phyloP scores from a whole-genome alignment of 1,139 yeast genomes.

The Taphrina confusa region DNA sequence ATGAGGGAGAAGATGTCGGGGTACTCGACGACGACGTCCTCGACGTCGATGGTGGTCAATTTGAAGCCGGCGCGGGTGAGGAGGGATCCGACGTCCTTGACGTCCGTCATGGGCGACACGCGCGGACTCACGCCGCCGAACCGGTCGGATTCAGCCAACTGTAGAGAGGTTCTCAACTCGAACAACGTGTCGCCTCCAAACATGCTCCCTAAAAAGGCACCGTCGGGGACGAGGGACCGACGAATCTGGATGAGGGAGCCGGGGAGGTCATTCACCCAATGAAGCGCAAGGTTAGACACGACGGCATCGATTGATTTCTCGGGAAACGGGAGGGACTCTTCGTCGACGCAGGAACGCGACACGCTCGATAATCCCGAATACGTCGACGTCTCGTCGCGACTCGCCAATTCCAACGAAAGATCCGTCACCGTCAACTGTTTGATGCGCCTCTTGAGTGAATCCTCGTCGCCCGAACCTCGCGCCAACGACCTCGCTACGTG shows the following conservation, averaged over 20 bases:
- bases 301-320: constrained; percentile 67
- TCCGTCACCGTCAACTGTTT: constrained; percentile 68
- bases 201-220: constrained; percentile 79
- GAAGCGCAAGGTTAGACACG: constrained; percentile 69
- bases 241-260: constrained; percentile 60
- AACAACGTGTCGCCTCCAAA: constrained; percentile 82
- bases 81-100: constrained; percentile 72
- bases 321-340: constrained; percentile 51
- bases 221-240: constrained; percentile 72
- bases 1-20: constrained; percentile 70
- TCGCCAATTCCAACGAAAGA: constrained; percentile 57
- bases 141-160: constrained; percentile 78
- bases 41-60: constrained; percentile 79
- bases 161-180: constrained; percentile 76
- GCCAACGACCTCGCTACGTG: constrained; percentile 52
- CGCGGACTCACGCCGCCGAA: constrained; percentile 79
- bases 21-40: constrained; percentile 78
- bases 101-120: constrained; percentile 76
- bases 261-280: constrained; percentile 86
- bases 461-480: constrained; percentile 43
- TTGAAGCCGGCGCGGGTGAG: constrained; percentile 75
- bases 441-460: constrained; percentile 60
- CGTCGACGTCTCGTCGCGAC: constrained; percentile 52
- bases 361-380: constrained; percentile 49
- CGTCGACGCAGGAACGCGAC: constrained; percentile 63